Base-by-base conservation (phyloP, 2,329 filamentous ascomycete species). In the Phialophora expanda region DNA sequence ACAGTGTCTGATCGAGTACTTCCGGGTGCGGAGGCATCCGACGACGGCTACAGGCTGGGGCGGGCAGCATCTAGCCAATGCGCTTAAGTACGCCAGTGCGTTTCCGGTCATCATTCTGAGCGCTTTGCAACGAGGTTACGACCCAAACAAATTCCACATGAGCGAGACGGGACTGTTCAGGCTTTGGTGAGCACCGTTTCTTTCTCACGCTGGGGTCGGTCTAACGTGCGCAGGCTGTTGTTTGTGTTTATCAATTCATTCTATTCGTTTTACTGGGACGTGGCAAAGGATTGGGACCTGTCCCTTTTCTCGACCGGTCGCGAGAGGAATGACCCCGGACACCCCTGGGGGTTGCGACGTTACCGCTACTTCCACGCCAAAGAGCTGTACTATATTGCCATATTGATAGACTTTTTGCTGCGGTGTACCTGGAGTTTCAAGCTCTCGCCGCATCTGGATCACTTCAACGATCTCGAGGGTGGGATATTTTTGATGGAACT, bases 241-340 rank as follows among this genome's bases (percentile, higher is more conserved):
- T 90, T 90, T 51, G 90, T 92, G 32, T 81, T 92, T 38, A 75
- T 95, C 73, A 97, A 99, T 78, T 96, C 92, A 14, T 82, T 90
- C 53, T 99, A 97, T 80, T 93, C 90, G n/a, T 98, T 98, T 81
- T 99, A 95, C 83, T 99, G 95, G 95, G 95, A 99, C 74, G 88
- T 98, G 32, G 85, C 92, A 62, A 95, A 93, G 80, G 95, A 99
- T 82, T 99, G 95, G 95, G 95, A 98, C 75, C 83, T 99, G 68
- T 91, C 90, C 0, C 84, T 98, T 14, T 91, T 98, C 75, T 86
- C 89, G 2, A 76, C 83, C 1, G 76, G 80, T 14, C 79, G 78
- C 44, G 83, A 86, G 68, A 86, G 89, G 69, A 83, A 83, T 70
- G 83, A 85, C 11, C 84, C 84, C 1, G 86, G 90, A 28, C 86